Percentiles rank a stretch among this genome's conserved stretches.
These are phyloP conservation scores for Marasmius oreades DNA, from an alignment of 1,284 basidiomycete species.

Conservation along the genomic window DNA sequence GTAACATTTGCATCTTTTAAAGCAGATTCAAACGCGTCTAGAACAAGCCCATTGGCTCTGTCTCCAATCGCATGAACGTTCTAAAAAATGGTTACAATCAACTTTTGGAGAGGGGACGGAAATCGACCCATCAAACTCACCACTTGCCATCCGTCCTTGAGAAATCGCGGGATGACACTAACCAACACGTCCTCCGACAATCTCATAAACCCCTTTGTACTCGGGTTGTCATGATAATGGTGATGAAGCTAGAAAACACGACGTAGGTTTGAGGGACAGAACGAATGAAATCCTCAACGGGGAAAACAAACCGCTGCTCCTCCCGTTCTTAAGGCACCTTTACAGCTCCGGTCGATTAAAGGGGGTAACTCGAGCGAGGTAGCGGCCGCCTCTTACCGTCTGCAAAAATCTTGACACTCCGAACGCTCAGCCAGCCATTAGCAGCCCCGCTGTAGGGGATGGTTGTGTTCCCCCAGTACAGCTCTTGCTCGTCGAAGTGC, in stretches of 20 bases:
- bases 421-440: constrained; percentile 4
- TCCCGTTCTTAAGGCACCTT: constrained; percentile 46
- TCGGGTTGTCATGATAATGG: constrained; percentile 10
- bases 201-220: constrained; percentile 9
- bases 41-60: constrained; percentile 30
- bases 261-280: neutral
- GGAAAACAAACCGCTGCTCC: constrained; percentile 65
- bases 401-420: constrained; percentile 12
- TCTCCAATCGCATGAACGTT: constrained; percentile 14
- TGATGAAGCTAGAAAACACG: constrained; percentile 7
- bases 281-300: too few species aligned
- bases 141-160: constrained; percentile 14
- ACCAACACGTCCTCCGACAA: constrained; percentile 2
- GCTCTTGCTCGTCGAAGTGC: constrained; percentile 3
- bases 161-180: constrained; percentile 4
- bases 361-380: neutral
- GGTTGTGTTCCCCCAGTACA: constrained; percentile 11
- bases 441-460: neutral
- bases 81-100: neutral
- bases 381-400: constrained; percentile 7
- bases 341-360: neutral
- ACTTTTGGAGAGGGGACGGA: neutral
- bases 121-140: neutral
- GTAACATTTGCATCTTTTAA: constrained; percentile 33
- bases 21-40: constrained; percentile 59